These are phyloP conservation scores for Paramecium tetraurelia DNA, from an alignment of 73 alveolate species.

Conservation along the genomic window DNA sequence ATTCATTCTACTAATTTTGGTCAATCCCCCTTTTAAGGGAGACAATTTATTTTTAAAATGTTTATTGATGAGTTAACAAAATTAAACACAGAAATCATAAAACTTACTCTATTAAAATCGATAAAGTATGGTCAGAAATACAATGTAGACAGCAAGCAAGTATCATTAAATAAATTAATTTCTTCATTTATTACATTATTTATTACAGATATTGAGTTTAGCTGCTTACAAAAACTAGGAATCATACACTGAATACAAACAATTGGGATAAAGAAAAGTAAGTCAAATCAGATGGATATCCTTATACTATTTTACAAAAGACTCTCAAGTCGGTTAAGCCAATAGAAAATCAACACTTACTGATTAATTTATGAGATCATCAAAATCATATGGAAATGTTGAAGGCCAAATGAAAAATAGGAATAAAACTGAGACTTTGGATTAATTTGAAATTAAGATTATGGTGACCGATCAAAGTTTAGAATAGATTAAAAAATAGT, in stretches of 20 bases:
- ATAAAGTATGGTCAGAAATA: neutral
- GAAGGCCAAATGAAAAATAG: neutral
- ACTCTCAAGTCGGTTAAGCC: neutral
- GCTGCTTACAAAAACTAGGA: neutral
- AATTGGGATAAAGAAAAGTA: conserved; percentile 1
- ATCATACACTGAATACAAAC: neutral
- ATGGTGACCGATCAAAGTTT: neutral
- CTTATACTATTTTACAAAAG: neutral
- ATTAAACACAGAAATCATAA: neutral
- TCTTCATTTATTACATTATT: conserved; percentile 28
- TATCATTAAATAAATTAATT: conserved; percentile 12
- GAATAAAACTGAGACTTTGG: neutral
- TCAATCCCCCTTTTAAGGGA: conserved; percentile 46
- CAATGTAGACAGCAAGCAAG: neutral
- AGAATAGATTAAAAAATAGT: neutral
- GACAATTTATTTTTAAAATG: conserved; percentile 3
- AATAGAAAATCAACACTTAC: neutral
- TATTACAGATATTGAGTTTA: neutral
- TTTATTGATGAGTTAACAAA: neutral
- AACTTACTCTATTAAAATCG: neutral
- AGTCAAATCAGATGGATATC: neutral
- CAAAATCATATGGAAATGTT: conserved; percentile 28
- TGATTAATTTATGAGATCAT: neutral
- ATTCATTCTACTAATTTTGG: neutral
- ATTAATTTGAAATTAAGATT: neutral